Base-by-base conservation (phyloP, 2,329 filamentous ascomycete genomes). In the Microcyclosporella mali region DNA sequence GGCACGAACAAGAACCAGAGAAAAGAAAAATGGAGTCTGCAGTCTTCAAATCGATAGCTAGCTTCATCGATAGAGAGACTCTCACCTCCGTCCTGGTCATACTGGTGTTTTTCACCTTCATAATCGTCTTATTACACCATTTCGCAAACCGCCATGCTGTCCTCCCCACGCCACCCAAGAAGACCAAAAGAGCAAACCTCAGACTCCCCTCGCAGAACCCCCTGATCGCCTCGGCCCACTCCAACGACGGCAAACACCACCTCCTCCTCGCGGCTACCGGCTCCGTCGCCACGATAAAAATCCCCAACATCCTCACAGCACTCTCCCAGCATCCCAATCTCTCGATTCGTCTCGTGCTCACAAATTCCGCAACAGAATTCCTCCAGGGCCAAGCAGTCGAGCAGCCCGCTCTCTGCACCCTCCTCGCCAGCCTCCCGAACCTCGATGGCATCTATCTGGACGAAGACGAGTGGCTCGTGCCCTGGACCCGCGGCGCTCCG, bases 261-360 rank as follows among this genome's bases (percentile, higher is more conserved):
- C 69, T 85, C 39, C 71, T 88, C 12, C 72, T 87, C 32, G 79
- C 78, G 29, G 78, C 79, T 30, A 81, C 75, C 25, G 83, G 83
- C 37, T 83, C 84, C 1, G 87, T 94, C n/a, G 89, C 89, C 11
- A 88, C 85, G 6, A 94, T 95, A 59, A 95, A 95, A 61, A 65
- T 74, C 44, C 70, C 71, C 1, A 61, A 64, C 43, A 73, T 74
- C 36, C 58, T 73, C 31, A 58, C 67, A 14, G 72, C 79, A 1
- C 74, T 89, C 3, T 71, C 73, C 55, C 52, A 65, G 9, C 66
- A 69, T 37, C 49, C 63, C 14, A 67, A 69, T 30, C 71, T 95
- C 43, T 88, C 86, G 8, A 88, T 97, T 62, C 84, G 88, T n/a
- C 69, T 97, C 40, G 70, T 97, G 46, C 74, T 97, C 46, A 94